A percentile compares a stretch with the other conserved stretches of the same genome.
These are phyloP conservation scores for Lactarius sanguifluus DNA, from an alignment of 768 basidiomycete species.

Conservation along the genomic window DNA sequence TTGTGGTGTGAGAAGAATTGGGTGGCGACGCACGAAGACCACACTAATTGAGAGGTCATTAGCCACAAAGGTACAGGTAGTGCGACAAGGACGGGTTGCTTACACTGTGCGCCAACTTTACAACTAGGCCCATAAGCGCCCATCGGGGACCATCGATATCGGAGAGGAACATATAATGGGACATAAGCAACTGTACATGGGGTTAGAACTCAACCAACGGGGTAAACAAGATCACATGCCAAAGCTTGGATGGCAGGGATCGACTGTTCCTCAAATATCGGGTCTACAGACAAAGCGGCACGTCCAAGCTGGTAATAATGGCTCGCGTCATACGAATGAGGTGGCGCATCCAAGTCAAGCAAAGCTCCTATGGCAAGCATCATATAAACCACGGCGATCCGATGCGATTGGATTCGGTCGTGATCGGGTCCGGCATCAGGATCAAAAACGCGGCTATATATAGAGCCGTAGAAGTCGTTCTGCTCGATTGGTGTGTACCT, in stretches of 20 bases:
- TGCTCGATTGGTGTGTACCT: constrained; percentile 71
- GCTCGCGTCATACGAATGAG: constrained; percentile 54
- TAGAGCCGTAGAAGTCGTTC: constrained; percentile 50
- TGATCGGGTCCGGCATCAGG: constrained; percentile 41
- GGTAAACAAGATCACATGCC: constrained; percentile 40
- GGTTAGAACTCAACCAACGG: constrained; percentile 29
- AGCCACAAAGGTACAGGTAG: constrained; percentile 28
- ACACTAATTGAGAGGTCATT: constrained; percentile 23
- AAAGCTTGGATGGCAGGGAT: constrained; percentile 64
- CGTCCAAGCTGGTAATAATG: constrained; percentile 61
- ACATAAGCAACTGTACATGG: constrained; percentile 53
- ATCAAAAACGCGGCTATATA: constrained; percentile 56
- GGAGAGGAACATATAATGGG: constrained; percentile 48
- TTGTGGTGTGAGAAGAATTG: constrained; percentile 38
- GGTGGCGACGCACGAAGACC: constrained; percentile 54
- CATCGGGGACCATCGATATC: constrained; percentile 59
- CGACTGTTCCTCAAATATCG: constrained; percentile 62
- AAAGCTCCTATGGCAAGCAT: constrained; percentile 65
- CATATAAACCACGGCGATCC: constrained; percentile 58
- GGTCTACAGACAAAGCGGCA: constrained; percentile 59
- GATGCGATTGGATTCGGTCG: constrained; percentile 48
- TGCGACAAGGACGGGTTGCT: constrained; percentile 32
- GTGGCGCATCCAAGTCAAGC: constrained; percentile 55
- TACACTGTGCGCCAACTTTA: constrained; percentile 70
- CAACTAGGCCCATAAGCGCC: constrained; percentile 68